A percentile compares a stretch with the other conserved stretches of the same genome.
These are phyloP conservation scores for Colletotrichum karsti DNA, from an alignment of 2,329 filamentous ascomycete genomes.

Conservation along the genomic window DNA sequence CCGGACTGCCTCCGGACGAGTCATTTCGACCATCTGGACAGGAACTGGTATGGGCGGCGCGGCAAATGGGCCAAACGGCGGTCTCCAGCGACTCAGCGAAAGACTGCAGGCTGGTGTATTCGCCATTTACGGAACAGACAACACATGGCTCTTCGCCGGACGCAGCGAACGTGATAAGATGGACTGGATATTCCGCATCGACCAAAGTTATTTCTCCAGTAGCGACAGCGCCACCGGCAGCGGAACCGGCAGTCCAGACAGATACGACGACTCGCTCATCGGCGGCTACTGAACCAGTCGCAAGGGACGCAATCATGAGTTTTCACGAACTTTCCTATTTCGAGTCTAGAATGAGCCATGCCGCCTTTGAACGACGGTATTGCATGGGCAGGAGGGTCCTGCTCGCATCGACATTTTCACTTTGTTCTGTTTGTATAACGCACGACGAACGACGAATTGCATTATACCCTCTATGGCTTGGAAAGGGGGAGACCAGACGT, in stretches of 20 bases:
- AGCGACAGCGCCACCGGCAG: constrained; percentile 51
- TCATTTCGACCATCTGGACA: constrained; percentile 65
- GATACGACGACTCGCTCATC: constrained; percentile 26
- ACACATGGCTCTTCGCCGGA: constrained; percentile 94
- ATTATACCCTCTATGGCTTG: constrained; percentile 29
- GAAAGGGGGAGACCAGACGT: not conserved
- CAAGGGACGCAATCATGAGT: not conserved
- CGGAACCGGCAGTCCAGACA: constrained; percentile 45
- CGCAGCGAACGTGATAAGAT: constrained; percentile 91
- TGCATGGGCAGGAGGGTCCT: not conserved
- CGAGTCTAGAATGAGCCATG: constrained; percentile 7
- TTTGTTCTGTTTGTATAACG: constrained; percentile 29
- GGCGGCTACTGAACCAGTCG: constrained; percentile 10
- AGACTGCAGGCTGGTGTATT: constrained; percentile 79
- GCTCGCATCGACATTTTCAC: constrained; percentile 17
- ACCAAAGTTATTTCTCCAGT: constrained; percentile 74
- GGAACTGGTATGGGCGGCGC: constrained; percentile 49
- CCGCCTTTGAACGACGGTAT: constrained; percentile 1
- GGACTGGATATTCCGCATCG: constrained; percentile 96
- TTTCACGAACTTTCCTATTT: constrained; percentile 3
- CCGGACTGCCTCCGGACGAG: constrained; percentile 58
- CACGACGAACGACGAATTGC: constrained; percentile 26
- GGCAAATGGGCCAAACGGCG: constrained; percentile 36
- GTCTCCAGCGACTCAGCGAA: constrained; percentile 63
- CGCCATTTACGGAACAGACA: constrained; percentile 92